phyloP scores from a whole-genome alignment of 192 early-diverging fungal species.

The Entomortierella lignicola region DNA sequence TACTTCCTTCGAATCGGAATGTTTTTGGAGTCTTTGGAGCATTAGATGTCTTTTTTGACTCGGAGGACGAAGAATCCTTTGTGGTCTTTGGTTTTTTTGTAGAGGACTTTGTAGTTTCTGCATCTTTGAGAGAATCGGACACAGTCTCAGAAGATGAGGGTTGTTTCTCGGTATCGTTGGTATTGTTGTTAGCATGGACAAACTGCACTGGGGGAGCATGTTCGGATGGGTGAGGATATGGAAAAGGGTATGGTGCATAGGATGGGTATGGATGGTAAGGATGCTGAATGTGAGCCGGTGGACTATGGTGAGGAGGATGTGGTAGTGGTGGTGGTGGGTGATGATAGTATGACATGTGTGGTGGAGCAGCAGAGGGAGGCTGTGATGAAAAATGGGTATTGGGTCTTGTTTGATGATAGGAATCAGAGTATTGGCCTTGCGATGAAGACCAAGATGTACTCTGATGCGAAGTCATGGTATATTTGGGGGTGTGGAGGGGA shows the following conservation, averaged over 20 bases:
- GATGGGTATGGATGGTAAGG: constrained; percentile 34
- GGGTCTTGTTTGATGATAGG: no score
- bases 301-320: constrained; percentile 5
- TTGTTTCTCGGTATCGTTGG: no score
- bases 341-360: constrained; percentile 8
- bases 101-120: constrained; percentile 9
- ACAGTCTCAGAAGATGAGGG: background rate
- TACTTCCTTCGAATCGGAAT: constrained; percentile 50
- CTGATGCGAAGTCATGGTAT: background rate
- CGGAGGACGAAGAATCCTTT: background rate
- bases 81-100: background rate
- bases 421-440: background rate
- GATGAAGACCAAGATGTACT: background rate
- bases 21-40: constrained; percentile 20
- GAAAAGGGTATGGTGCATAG: constrained; percentile 20
- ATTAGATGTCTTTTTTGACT: background rate
- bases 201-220: background rate
- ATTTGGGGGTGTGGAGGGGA: background rate
- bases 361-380: background rate
- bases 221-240: background rate
- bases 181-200: background rate
- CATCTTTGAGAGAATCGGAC: background rate
- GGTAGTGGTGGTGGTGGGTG: constrained; percentile 20
- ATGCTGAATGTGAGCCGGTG: constrained; percentile 14
- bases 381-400: background rate